phyloP scores from a whole-genome alignment of 176 grass and related monocot species.

The Carex pumila region DNA sequence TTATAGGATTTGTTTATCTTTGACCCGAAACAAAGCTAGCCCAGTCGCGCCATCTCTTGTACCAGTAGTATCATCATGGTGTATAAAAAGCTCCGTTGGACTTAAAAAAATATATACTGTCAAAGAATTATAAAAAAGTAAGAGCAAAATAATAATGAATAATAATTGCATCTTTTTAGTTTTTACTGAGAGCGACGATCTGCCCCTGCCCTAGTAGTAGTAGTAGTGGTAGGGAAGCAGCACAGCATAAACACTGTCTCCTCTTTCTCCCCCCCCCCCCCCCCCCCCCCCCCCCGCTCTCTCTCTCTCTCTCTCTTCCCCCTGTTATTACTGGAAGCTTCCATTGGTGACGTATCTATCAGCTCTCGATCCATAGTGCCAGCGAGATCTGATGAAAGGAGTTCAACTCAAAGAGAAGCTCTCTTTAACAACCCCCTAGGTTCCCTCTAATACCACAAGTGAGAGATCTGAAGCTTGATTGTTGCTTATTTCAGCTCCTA shows the following conservation, averaged over 20 bases:
- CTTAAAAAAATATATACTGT: conserved; percentile 5
- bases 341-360: conserved; percentile 7
- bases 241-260: not conserved
- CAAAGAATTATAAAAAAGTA: conserved; percentile 20
- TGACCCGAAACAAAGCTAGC: not conserved
- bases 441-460: not conserved
- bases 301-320: not conserved
- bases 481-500: not conserved
- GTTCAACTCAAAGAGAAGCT: not conserved
- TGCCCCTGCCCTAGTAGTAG: conserved; percentile 4
- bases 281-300: not conserved
- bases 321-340: not conserved
- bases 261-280: not conserved
- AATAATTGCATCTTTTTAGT: conserved; percentile 42
- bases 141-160: not conserved
- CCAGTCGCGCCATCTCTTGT: not conserved
- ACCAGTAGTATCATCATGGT: conserved; percentile 6
- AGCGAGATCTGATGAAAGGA: conserved; percentile 15
- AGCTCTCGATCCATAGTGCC: conserved; percentile 1
- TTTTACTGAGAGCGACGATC: conserved; percentile 33
- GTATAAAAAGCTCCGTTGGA: conserved; percentile 11
- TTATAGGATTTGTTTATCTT: not conserved
- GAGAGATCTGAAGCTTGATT: conserved; percentile 13
- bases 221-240: conserved; percentile 10
- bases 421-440: not conserved